Base-by-base conservation (phyloP, 2,329 filamentous ascomycete genomes). In the Stachybotrys chartarum region DNA sequence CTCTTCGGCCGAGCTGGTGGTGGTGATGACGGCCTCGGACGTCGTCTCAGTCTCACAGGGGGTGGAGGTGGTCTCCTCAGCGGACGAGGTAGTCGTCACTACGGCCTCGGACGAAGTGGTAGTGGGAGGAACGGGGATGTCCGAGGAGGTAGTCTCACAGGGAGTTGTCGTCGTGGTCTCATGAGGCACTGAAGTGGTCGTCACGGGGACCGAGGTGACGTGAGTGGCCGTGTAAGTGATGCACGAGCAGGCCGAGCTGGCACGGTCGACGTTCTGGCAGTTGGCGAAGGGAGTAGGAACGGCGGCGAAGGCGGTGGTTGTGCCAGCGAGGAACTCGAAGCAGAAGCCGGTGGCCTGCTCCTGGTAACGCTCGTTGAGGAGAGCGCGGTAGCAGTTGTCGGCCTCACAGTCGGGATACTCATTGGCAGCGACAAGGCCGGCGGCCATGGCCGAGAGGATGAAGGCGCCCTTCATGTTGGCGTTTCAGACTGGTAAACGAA, bases 321-420 rank as follows among this genome's bases (percentile, higher is more conserved):
- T 54, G 31, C 42, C 44, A 7, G 50, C 48, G 32, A 67, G 57
- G 53, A 58, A 67, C 1, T 55, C 58, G 1, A 61, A 39, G 55
- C 65, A 67, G 59, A 67, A 67, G 12, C 24, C 31, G 39, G 54
- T 58, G 52, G 58, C 58, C 24, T 59, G 54, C 18, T 55, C 54
- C 17, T 57, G 53, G 53, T 63, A 64, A 47, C 64, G 63, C 2
- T 53, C 7, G 54, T 67, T 62, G 32, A 61, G 56, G 51, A 68
- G 50, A 50, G 67, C 62, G 53, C 60, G 59, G 58, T 66, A 68
- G 60, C 66, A 68, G 55, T 63, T 63, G 44, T 61, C 56, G 6
- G 51, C 18, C 30, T 61, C 50, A 16, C 50, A 52, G 50, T 52
- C 32, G 50, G 50, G 50, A n/a, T 44, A 52, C 35, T 42, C 39